phyloP scores from a whole-genome alignment of 371 early-diverging fungal species.

The Mucor lusitanicus region DNA sequence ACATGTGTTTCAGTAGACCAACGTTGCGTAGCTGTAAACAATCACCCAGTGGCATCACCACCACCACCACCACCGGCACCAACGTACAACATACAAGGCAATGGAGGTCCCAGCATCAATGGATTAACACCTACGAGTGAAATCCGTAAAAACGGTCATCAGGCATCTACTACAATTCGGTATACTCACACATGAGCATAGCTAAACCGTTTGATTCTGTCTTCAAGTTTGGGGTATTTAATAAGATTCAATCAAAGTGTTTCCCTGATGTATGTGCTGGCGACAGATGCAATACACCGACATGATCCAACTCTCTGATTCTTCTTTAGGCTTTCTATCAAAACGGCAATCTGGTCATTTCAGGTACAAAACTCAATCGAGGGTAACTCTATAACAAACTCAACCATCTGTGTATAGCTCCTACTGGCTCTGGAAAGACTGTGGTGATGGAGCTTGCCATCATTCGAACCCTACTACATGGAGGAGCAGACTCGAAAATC shows the following conservation, averaged over 20 bases:
- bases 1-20: background rate
- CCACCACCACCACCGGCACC: too few species aligned
- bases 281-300: background rate
- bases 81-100: too few species aligned
- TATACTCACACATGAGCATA: background rate
- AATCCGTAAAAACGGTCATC: constrained; percentile 20
- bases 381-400: too few species aligned
- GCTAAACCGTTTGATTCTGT: constrained; percentile 35
- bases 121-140: constrained; percentile 18
- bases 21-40: background rate
- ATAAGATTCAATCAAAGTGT: constrained; percentile 68
- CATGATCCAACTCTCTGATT: background rate
- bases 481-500: constrained; percentile 43
- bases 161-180: background rate
- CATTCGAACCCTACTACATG: constrained; percentile 45
- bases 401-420: constrained; percentile 68
- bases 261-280: constrained; percentile 47
- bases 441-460: constrained; percentile 76
- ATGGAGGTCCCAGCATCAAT: background rate
- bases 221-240: constrained; percentile 60
- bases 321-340: constrained; percentile 30
- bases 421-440: constrained; percentile 90
- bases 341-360: constrained; percentile 61
- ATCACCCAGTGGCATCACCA: background rate
- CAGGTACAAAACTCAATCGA: constrained; percentile 25